Evolutionary conservation across 148 eudicot species (phyloP), one percentile per base, ranked within the genome.

Genomic region (Chenopodium quinoa): DNA sequence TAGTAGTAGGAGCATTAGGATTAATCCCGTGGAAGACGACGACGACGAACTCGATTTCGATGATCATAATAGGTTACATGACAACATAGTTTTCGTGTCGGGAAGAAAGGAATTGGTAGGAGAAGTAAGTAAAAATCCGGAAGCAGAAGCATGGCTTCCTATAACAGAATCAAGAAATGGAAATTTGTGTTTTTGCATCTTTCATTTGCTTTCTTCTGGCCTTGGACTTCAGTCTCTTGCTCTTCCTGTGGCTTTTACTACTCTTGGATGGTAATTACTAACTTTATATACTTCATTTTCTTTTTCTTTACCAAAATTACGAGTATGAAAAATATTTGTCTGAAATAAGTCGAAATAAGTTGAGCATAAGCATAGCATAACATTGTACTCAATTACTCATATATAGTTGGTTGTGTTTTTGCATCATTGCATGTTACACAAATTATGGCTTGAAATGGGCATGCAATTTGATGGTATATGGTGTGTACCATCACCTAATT

Each of bases 121-220:
- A 17, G 64, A 44, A 22, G 63, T 54, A 31, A 32, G 2, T n/a
- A n/a, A 22, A 62, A 56, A 56, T 56, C 62, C 62, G 3, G 48
- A 64, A 4, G 37, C 22, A 16, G 87, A 85, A 75, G 80, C 44
- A 75, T 82, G 82, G 80, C 85, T 82, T 60, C 87, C 85, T 6
- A 85, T 89, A 23, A 89, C 91, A 9, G 89, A 89, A 79, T 86
- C 90, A 1, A 89, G 90, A 40, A 84, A 87, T 14, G 90, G 91
- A 70, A 89, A 89, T 58, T 66, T 88, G 12, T 87, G 20, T 60
- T 85, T 32, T 46, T 80, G 87, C 9, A 75, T 88, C 8, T 89
- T 89, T 34, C 91, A 85, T 71, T 79, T 85, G 52, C 20, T 89
- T 11, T 83, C 82, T 17, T 84, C 90, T 23, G 90, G 91, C 46